Evolutionary conservation across 2,329 filamentous ascomycete species (phyloP), one percentile per base, ranked within the genome.

Genomic region (Colletotrichum echinochloae): DNA sequence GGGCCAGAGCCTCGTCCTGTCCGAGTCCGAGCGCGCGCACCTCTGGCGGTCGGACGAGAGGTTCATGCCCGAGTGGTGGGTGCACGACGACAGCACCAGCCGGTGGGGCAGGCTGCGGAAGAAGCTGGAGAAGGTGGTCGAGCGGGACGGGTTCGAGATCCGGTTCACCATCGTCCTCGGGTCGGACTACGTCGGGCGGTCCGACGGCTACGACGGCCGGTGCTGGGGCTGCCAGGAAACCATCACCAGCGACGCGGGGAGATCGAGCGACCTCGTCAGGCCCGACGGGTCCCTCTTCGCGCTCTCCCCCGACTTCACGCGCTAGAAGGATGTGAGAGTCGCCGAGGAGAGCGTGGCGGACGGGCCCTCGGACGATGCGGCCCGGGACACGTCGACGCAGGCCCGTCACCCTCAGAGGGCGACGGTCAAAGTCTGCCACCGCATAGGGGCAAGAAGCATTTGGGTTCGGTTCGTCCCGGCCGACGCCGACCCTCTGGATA

Each of bases 381-480:
- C 20, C 3, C 30, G 0, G 51, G 20, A 37, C 5, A 6, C 5
- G 1, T 12, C 12, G n/a, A 26, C 46, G 14, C 4, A 26, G 6
- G 5, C 6, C 35, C 2, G 4, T 44, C 16, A 6, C 41, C 35
- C 30, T 5, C 11, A 30, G 23, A 11, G 16, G 23, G 11, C 8
- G 2, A 37, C 5, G 11, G 46, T 60, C 41, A 60, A 49, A 18
- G 44, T 37, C n/a, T 60, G 57, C n/a, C 30, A 28, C 9, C n/a
- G 11, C 26, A 12, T 14, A 1, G 20, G 18, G 41, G 41, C 11
- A 12, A 5, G 18, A 28, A 23, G 5, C 16, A 14, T 35, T 3
- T 60, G 57, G 41, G n/a, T 60, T 14, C 57, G 57, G n/a, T 60
- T 60, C 14, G 44, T 60, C 18, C 44, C 57, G 18, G 41, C 57